Percentiles rank a stretch among this genome's conserved stretches.
Conservation (phyloP, 2,329 filamentous ascomycete species). For the Alternaria solani region DNA sequence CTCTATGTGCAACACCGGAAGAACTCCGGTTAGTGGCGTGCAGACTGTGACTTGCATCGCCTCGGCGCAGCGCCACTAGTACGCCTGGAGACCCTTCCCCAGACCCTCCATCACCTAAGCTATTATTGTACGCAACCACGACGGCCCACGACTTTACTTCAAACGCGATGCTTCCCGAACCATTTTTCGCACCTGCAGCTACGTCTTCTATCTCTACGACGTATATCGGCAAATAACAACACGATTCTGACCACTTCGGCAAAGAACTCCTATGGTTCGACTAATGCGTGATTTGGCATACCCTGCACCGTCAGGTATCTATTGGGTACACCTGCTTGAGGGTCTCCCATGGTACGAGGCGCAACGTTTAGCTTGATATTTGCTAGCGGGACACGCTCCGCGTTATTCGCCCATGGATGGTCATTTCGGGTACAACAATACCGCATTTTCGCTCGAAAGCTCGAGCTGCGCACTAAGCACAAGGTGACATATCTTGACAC, state of each 20-base stretch:
- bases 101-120: not conserved
- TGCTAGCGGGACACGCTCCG: constrained; percentile 11
- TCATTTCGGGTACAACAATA: not conserved
- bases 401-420: not conserved
- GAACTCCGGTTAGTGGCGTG: constrained; percentile 6
- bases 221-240: not conserved
- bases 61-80: constrained; percentile 1
- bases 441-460: not conserved
- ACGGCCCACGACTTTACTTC: not conserved
- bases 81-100: constrained; percentile 4
- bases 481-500: not conserved
- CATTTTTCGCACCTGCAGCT: not conserved
- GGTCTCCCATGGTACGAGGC: constrained; percentile 5
- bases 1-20: constrained; percentile 9
- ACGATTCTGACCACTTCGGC: not conserved
- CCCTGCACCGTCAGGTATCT: constrained; percentile 8
- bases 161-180: not conserved
- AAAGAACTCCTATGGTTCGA: not conserved
- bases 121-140: not conserved
- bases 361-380: constrained; percentile 5
- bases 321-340: constrained; percentile 10
- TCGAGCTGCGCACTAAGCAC: not conserved
- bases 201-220: not conserved
- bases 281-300: constrained; percentile 5
- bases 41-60: constrained; percentile 6